phyloP scores from a whole-genome alignment of 2,329 filamentous ascomycete genomes.

The Exophiala mesophila region DNA sequence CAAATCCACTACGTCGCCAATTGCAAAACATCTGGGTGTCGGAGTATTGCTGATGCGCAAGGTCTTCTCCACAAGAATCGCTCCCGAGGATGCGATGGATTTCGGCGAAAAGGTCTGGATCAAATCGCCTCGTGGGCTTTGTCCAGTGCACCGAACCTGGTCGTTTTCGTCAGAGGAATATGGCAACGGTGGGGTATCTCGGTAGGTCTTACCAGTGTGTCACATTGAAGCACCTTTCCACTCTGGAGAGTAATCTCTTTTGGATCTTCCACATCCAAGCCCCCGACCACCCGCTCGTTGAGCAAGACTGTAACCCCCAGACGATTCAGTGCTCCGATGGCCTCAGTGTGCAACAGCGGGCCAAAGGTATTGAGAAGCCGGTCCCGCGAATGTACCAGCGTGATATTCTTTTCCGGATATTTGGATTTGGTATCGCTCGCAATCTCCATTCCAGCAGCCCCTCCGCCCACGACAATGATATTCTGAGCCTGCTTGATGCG shows the following conservation, averaged over 20 bases:
- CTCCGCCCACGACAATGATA: slow-evolving; percentile 45
- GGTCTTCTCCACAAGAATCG: slow-evolving; percentile 52
- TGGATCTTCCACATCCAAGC: slow-evolving; percentile 9
- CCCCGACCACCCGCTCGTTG: slow-evolving; percentile 15
- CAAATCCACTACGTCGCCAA: slow-evolving; percentile 58
- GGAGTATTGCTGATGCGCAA: slow-evolving; percentile 51
- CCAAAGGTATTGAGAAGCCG: slow-evolving; percentile 26
- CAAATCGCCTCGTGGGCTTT: slow-evolving; percentile 52
- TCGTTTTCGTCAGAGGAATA: not conserved
- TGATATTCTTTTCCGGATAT: slow-evolving; percentile 45
- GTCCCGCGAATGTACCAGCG: slow-evolving; percentile 44
- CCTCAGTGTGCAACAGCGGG: slow-evolving; percentile 15
- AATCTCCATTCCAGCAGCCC: slow-evolving; percentile 49
- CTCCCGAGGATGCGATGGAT: slow-evolving; percentile 44
- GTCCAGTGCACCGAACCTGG: slow-evolving; percentile 57
- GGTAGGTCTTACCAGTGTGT: slow-evolving; percentile 14
- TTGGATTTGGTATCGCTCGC: slow-evolving; percentile 47
- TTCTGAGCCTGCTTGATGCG: slow-evolving; percentile 42
- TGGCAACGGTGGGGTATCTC: not conserved
- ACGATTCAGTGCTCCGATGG: slow-evolving; percentile 16
- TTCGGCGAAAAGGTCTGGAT: slow-evolving; percentile 41
- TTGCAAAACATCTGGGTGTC: slow-evolving; percentile 52
- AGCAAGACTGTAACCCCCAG: slow-evolving; percentile 23
- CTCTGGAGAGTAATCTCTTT: slow-evolving; percentile 14
- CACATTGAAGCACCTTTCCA: slow-evolving; percentile 13